Conservation (phyloP, 345 rosid species). For the Salix arbutifolia region DNA sequence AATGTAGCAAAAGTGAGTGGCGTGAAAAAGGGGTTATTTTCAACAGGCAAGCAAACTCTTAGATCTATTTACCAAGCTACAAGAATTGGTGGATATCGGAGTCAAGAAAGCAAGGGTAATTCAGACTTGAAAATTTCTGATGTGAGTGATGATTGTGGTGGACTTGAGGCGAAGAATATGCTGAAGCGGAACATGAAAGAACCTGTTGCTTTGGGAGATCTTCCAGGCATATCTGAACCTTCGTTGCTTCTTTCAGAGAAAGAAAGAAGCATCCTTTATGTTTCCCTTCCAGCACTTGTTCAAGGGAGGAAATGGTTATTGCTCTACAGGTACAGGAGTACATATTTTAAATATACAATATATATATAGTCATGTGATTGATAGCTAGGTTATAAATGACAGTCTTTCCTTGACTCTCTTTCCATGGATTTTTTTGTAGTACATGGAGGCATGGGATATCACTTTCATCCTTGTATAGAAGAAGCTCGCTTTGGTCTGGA, state of each 20-base stretch:
- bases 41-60: conserved; percentile 69
- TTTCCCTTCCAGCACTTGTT: conserved; percentile 79
- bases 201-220: conserved; percentile 29
- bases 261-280: conserved; percentile 51
- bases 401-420: conserved; percentile 3
- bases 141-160: conserved; percentile 38
- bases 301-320: conserved; percentile 92
- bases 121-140: conserved; percentile 39
- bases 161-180: conserved; percentile 53
- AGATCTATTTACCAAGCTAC: conserved; percentile 52
- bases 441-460: conserved; percentile 99
- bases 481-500: conserved; percentile 97
- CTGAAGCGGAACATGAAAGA: conserved; percentile 36
- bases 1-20: conserved; percentile 48
- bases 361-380: neutral
- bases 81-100: conserved; percentile 42
- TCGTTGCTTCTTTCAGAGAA: conserved; percentile 74
- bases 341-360: neutral
- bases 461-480: conserved; percentile 79
- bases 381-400: neutral
- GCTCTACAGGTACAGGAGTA: conserved; percentile 66
- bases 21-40: conserved; percentile 56
- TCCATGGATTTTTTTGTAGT: conserved; percentile 34
- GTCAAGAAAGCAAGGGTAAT: conserved; percentile 43
- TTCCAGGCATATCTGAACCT: conserved; percentile 70